These are phyloP conservation scores for Hyaloscypha finlandica DNA, from an alignment of 495 filamentous ascomycete species.

Conservation along the genomic window DNA sequence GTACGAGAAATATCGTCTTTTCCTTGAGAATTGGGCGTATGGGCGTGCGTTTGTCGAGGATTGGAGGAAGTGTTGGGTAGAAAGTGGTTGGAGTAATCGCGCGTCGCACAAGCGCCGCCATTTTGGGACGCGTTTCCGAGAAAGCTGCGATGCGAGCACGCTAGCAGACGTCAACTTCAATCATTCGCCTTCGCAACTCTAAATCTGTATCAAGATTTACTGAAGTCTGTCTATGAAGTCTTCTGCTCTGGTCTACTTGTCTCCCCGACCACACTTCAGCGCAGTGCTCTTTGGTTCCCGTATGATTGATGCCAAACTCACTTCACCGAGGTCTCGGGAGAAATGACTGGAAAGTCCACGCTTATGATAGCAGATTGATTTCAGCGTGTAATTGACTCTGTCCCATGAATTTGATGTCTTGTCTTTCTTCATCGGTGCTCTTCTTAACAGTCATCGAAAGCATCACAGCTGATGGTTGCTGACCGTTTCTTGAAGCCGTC, in stretches of 20 bases:
- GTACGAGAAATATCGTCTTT: background rate
- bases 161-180: constrained; percentile 2
- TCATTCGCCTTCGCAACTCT: background rate
- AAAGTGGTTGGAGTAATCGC: constrained; percentile 3
- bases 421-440: too few relatives aligned
- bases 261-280: background rate
- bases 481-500: too few relatives aligned
- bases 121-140: constrained; percentile 6
- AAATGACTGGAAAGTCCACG: background rate
- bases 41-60: background rate
- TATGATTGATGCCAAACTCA: background rate
- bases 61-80: constrained; percentile 8
- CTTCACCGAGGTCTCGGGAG: background rate
- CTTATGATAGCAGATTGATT: background rate
- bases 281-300: background rate
- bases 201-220: background rate
- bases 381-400: background rate
- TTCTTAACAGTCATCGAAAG: too few relatives aligned
- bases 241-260: background rate
- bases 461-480: too few relatives aligned
- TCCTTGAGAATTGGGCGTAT: background rate
- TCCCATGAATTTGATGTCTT: background rate
- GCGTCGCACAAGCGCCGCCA: constrained; percentile 14
- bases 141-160: background rate
- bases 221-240: background rate